These are phyloP conservation scores for Brettanomyces nanus DNA, from an alignment of 805 yeast genomes.

Conservation along the genomic window DNA sequence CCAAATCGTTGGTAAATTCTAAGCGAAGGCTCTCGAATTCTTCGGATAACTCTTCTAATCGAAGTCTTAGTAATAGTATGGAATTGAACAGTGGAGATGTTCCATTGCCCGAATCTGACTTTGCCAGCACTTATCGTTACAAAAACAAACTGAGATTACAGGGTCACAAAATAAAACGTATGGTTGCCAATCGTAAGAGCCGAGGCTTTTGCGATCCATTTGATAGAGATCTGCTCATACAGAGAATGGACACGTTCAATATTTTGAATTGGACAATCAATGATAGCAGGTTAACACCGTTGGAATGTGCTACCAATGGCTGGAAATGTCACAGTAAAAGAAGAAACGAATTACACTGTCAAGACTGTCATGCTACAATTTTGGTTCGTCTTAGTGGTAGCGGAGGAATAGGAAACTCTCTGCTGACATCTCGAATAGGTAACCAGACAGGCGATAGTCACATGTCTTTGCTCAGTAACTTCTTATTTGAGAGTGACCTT, in stretches of 20 bases:
- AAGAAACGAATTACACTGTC: constrained; percentile 27
- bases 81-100: neutral
- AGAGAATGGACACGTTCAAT: constrained; percentile 35
- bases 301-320: constrained; percentile 43
- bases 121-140: neutral
- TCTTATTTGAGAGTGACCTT: constrained; percentile 2
- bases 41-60: constrained; percentile 3
- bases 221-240: constrained; percentile 24
- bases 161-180: constrained; percentile 1
- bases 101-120: neutral
- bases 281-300: constrained; percentile 30
- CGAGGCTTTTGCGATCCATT: constrained; percentile 14
- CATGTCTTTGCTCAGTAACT: neutral
- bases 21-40: constrained; percentile 18
- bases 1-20: constrained; percentile 12
- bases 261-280: constrained; percentile 40
- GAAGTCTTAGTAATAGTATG: neutral
- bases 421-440: too few species aligned
- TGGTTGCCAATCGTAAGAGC: neutral
- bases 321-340: constrained; percentile 37
- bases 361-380: constrained; percentile 25
- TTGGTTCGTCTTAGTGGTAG: constrained; percentile 12
- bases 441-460: constrained; percentile 10
- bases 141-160: neutral
- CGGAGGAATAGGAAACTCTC: constrained; percentile 7